Conservation (phyloP, 352 stramenopile genomes). For the Pythium biforme region DNA sequence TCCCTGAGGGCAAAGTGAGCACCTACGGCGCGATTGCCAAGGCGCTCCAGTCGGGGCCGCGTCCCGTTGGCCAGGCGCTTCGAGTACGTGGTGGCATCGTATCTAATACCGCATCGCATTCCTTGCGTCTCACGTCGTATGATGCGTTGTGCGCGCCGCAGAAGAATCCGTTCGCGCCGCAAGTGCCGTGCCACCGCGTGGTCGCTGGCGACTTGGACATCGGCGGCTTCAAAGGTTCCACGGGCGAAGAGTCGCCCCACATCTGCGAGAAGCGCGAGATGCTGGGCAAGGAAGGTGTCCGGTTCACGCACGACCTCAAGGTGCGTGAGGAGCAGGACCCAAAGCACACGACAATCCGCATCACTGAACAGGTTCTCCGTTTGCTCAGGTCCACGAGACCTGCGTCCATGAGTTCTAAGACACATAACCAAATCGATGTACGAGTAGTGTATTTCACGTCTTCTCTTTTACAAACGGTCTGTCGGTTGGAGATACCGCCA, state of each 20-base stretch:
- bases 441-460: not conserved
- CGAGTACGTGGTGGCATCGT: constrained; percentile 32
- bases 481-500: constrained; percentile 81
- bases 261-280: constrained; percentile 72
- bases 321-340: constrained; percentile 21
- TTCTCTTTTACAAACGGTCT: constrained; percentile 44
- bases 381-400: constrained; percentile 39
- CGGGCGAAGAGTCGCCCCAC: constrained; percentile 50
- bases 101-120: too few species aligned
- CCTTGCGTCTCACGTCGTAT: not conserved
- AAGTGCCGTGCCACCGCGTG: constrained; percentile 78
- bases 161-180: constrained; percentile 81
- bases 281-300: constrained; percentile 61
- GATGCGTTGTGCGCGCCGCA: constrained; percentile 18
- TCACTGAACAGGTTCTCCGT: not conserved
- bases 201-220: constrained; percentile 70
- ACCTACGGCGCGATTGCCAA: constrained; percentile 74
- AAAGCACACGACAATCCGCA: not conserved
- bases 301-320: constrained; percentile 59
- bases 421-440: not conserved
- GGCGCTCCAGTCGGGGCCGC: constrained; percentile 57
- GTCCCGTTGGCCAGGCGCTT: constrained; percentile 76
- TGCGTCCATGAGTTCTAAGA: constrained; percentile 52
- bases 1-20: constrained; percentile 73
- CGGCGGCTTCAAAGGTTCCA: constrained; percentile 74